These are phyloP conservation scores for Hymenoscyphus fraxineus DNA, from an alignment of 2,329 filamentous ascomycete genomes.

Conservation along the genomic window DNA sequence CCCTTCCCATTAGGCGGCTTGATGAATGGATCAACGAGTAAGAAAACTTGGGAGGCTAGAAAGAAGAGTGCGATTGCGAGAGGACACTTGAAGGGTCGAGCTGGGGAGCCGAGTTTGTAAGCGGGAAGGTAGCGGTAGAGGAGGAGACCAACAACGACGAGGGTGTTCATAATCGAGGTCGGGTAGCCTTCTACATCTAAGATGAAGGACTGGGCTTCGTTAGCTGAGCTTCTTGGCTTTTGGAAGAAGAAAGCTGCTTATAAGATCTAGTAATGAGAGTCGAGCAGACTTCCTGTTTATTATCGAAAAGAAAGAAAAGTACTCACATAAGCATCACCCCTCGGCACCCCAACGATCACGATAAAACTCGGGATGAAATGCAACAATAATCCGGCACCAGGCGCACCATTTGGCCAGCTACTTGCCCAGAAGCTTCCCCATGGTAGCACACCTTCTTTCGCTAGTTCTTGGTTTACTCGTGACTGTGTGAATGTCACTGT, in stretches of 20 bases:
- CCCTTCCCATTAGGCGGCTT: slow-evolving; percentile 40
- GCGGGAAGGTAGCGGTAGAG: slow-evolving; percentile 29
- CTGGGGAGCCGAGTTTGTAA: slow-evolving; percentile 22
- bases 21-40: slow-evolving; percentile 42
- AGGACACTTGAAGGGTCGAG: slow-evolving; percentile 38
- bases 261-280: too few relatives aligned
- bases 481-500: slow-evolving; percentile 45
- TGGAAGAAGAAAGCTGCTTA: background rate
- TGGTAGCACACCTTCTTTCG: slow-evolving; percentile 45
- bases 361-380: slow-evolving; percentile 60
- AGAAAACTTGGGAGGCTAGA: slow-evolving; percentile 40
- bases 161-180: slow-evolving; percentile 33
- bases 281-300: too few relatives aligned
- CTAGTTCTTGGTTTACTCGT: slow-evolving; percentile 45
- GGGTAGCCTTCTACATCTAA: slow-evolving; percentile 38
- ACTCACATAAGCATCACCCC: slow-evolving; percentile 34
- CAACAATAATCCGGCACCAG: slow-evolving; percentile 42
- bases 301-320: background rate
- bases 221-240: background rate
- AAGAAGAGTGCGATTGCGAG: slow-evolving; percentile 38
- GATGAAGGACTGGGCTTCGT: slow-evolving; percentile 32
- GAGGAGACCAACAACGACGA: slow-evolving; percentile 35
- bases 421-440: slow-evolving; percentile 37
- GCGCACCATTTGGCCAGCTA: slow-evolving; percentile 17
- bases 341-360: slow-evolving; percentile 48